Evolutionary conservation across 139 green algal species (phyloP).

Genomic region (Closterium sp.): DNA sequence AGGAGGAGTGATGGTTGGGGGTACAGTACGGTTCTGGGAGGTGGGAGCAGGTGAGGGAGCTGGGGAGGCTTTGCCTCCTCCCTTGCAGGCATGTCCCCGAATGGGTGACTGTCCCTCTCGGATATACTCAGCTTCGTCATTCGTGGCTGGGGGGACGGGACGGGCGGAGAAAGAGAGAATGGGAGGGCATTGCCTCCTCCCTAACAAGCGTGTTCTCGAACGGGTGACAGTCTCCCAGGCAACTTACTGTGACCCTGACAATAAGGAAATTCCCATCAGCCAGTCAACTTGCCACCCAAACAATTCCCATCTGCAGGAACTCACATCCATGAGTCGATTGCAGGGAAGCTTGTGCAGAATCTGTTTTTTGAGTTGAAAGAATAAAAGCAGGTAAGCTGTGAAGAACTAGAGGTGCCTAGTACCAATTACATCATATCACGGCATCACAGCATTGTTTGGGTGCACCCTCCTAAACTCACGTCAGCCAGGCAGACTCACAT

Average conservation of each 20-base stretch:
- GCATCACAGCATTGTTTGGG: too few relatives aligned
- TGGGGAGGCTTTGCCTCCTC: conserved; percentile 23
- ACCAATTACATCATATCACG: too few relatives aligned
- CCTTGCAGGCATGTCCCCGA: conserved; percentile 43
- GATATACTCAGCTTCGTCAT: conserved; percentile 61
- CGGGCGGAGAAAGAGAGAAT: not conserved
- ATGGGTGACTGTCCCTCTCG: conserved; percentile 50
- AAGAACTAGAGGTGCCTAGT: too few relatives aligned
- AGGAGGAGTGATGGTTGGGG: too few relatives aligned
- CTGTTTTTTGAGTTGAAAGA: conserved; percentile 55
- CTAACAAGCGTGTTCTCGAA: conserved; percentile 47
- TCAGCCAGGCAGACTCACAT: too few relatives aligned
- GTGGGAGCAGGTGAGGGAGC: too few relatives aligned
- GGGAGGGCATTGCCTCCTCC: conserved; percentile 22
- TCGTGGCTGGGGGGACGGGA: not conserved
- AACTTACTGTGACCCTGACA: too few relatives aligned
- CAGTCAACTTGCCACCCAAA: not conserved
- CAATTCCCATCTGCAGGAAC: not conserved
- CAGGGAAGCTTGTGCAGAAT: conserved; percentile 60
- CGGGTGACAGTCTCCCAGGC: conserved; percentile 44
- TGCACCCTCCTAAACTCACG: too few relatives aligned
- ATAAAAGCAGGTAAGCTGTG: too few relatives aligned
- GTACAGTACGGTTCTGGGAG: too few relatives aligned
- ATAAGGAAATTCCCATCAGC: too few relatives aligned
- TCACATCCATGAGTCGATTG: conserved; percentile 52